Evolutionary conservation across 2,329 filamentous ascomycete species (phyloP).

Genomic region (Aspergillus sp.): DNA sequence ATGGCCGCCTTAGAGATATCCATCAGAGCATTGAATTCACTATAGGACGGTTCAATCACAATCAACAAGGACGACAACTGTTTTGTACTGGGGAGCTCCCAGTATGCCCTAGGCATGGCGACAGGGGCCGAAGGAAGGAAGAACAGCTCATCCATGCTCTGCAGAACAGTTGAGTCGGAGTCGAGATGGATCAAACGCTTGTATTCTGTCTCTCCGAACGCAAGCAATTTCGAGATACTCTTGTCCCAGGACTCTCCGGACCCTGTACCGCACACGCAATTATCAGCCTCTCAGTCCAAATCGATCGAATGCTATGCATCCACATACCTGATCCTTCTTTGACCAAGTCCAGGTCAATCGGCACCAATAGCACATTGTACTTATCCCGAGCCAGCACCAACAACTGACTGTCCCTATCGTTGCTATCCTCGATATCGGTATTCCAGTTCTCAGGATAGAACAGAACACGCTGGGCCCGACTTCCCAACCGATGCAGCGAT

Average conservation of each 20-base stretch:
- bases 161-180: constrained; percentile 56
- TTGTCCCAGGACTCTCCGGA: constrained; percentile 50
- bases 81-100: constrained; percentile 49
- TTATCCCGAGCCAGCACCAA: constrained; percentile 41
- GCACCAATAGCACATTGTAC: constrained; percentile 45
- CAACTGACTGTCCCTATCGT: constrained; percentile 37
- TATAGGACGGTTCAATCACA: constrained; percentile 50
- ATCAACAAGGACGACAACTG: constrained; percentile 55
- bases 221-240: constrained; percentile 59
- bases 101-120: constrained; percentile 65
- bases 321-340: constrained; percentile 20
- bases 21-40: constrained; percentile 36
- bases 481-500: constrained; percentile 31
- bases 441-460: constrained; percentile 38
- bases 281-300: not conserved
- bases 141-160: constrained; percentile 63
- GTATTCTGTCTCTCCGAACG: constrained; percentile 60
- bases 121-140: constrained; percentile 53
- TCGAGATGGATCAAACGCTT: constrained; percentile 51
- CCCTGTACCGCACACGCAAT: constrained; percentile 5
- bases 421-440: constrained; percentile 19
- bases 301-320: not conserved
- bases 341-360: constrained; percentile 35
- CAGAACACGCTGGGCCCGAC: constrained; percentile 32
- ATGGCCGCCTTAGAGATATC: constrained; percentile 18